Evolutionary conservation across 768 basidiomycete genomes (phyloP).

Genomic region (Phylloporus sp.): DNA sequence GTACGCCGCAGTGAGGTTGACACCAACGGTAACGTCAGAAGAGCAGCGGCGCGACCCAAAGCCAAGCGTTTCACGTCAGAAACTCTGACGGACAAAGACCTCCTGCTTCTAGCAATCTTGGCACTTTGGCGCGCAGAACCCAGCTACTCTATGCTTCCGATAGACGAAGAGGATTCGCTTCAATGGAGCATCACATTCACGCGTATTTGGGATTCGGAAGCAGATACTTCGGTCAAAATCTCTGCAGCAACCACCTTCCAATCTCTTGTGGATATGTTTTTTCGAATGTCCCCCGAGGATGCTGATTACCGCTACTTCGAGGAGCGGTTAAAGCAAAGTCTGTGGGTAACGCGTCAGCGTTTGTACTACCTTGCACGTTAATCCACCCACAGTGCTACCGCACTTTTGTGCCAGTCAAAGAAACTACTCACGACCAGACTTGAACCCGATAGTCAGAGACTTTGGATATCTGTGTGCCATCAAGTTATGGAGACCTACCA

Average conservation of each 20-base stretch:
- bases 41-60: slow-evolving; percentile 53
- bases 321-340: slow-evolving; percentile 41
- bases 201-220: slow-evolving; percentile 56
- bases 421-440: slow-evolving; percentile 56
- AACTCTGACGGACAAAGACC: slow-evolving; percentile 61
- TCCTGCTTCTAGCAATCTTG: slow-evolving; percentile 64
- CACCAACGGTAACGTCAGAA: slow-evolving; percentile 48
- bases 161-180: slow-evolving; percentile 37
- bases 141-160: slow-evolving; percentile 47
- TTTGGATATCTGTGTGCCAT: slow-evolving; percentile 64
- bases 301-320: slow-evolving; percentile 34
- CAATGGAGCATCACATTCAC: slow-evolving; percentile 45
- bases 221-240: slow-evolving; percentile 62
- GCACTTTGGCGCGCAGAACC: slow-evolving; percentile 61
- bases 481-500: slow-evolving; percentile 56
- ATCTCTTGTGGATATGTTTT: slow-evolving; percentile 39
- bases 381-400: slow-evolving; percentile 15
- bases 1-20: slow-evolving; percentile 60
- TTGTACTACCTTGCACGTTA: background rate
- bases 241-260: slow-evolving; percentile 50
- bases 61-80: slow-evolving; percentile 53
- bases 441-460: slow-evolving; percentile 56
- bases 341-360: slow-evolving; percentile 36
- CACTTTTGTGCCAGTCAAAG: slow-evolving; percentile 44
- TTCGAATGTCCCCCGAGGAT: slow-evolving; percentile 39